Conservation (phyloP, 169 alveolate genomes). For the Babesia microti region DNA sequence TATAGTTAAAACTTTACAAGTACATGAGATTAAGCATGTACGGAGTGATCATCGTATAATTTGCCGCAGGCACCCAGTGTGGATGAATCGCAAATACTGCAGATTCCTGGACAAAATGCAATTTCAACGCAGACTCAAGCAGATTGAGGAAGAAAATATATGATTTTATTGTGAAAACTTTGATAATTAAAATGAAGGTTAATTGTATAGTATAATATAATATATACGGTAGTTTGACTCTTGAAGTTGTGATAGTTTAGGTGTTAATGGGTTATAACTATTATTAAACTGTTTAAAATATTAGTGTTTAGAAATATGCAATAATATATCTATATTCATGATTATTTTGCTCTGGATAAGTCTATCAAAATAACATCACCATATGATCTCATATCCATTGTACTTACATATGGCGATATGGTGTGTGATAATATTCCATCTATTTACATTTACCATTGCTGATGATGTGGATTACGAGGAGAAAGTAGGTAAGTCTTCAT, state of each 20-base stretch:
- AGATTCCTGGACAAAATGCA: conserved; percentile 26
- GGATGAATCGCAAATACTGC: conserved; percentile 43
- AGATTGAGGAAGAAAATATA: conserved; percentile 8
- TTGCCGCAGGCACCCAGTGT: conserved; percentile 56
- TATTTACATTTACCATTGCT: too few relatives aligned
- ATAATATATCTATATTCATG: too few relatives aligned
- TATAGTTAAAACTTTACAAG: conserved; percentile 42
- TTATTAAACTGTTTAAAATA: background rate
- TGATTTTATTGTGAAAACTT: too few relatives aligned
- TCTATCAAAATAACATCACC: too few relatives aligned
- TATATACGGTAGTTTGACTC: background rate
- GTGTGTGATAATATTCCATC: too few relatives aligned
- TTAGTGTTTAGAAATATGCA: too few relatives aligned
- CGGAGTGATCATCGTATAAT: conserved; percentile 47
- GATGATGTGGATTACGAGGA: too few relatives aligned
- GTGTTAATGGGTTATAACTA: background rate
- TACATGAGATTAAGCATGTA: conserved; percentile 46
- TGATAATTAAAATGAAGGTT: background rate
- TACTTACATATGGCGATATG: too few relatives aligned
- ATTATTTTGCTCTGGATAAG: too few relatives aligned
- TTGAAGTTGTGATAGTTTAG: background rate
- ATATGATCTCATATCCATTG: too few relatives aligned
- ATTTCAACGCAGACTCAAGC: conserved; percentile 21
- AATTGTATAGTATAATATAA: background rate
- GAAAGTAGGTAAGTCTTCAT: too few relatives aligned